These are phyloP conservation scores for Seiridium unicorne DNA, from an alignment of 2,329 filamentous ascomycete species.

Conservation along the genomic window DNA sequence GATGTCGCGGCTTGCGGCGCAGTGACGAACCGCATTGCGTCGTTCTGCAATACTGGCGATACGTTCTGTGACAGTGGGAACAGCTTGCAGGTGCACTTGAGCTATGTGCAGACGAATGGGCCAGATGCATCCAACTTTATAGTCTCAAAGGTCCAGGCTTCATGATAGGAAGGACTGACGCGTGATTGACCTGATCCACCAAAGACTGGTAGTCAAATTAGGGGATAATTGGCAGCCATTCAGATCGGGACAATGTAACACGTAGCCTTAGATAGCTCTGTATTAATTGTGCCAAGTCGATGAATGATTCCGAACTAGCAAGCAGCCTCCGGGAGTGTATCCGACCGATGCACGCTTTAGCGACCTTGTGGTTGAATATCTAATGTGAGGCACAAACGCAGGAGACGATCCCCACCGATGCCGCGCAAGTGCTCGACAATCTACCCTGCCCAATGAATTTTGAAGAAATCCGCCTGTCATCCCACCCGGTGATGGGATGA, in stretches of 20 bases:
- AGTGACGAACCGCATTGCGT: constrained; percentile 12
- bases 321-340: background rate
- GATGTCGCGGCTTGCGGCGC: constrained; percentile 13
- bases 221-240: background rate
- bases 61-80: constrained; percentile 18
- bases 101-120: constrained; percentile 15
- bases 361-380: constrained; percentile 4
- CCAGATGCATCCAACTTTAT: constrained; percentile 12
- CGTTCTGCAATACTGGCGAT: constrained; percentile 17
- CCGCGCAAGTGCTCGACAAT: constrained; percentile 2
- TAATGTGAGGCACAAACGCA: constrained; percentile 1
- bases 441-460: background rate
- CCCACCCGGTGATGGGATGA: background rate
- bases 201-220: background rate
- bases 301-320: background rate
- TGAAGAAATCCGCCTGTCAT: background rate
- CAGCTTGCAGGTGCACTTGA: constrained; percentile 13
- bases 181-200: too few species aligned
- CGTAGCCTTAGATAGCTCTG: background rate
- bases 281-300: background rate
- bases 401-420: constrained; percentile 2
- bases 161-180: too few species aligned
- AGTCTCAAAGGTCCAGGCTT: constrained; percentile 7
- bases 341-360: constrained; percentile 3
- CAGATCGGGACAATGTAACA: background rate